These are phyloP conservation scores for Ettlia oleoabundans DNA, from an alignment of 139 green algal genomes.

Conservation along the genomic window DNA sequence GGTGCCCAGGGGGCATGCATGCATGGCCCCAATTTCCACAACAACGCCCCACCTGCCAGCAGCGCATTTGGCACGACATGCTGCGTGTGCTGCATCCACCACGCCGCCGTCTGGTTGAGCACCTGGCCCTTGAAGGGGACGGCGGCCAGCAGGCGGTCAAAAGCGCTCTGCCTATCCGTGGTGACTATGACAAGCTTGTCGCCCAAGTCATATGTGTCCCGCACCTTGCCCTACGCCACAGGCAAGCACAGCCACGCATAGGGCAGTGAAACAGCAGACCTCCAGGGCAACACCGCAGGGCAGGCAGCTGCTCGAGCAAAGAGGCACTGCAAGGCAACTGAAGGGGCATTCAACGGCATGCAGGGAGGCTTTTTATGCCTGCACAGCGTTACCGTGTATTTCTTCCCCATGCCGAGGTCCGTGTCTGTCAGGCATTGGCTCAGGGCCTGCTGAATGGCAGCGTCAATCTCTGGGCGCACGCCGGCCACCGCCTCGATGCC, in stretches of 20 bases:
- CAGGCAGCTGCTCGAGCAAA: no score
- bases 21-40: no score
- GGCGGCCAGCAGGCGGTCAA: conserved; percentile 93
- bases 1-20: neutral
- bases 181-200: conserved; percentile 94
- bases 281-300: no score
- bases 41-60: neutral
- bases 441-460: conserved; percentile 64
- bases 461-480: conserved; percentile 60
- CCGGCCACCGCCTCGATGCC: conserved; percentile 41
- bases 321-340: neutral
- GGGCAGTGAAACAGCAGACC: neutral
- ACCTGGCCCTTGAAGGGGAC: conserved; percentile 97
- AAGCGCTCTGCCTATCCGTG: conserved; percentile 95
- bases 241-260: neutral
- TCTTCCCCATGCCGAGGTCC: conserved; percentile 54
- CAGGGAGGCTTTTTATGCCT: neutral
- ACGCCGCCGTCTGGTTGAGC: conserved; percentile 94
- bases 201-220: conserved; percentile 93
- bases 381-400: conserved; percentile 26
- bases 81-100: conserved; percentile 94
- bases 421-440: conserved; percentile 64
- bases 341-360: no score
- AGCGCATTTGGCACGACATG: conserved; percentile 90
- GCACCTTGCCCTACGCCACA: conserved; percentile 88